These are phyloP conservation scores for Solanum bulbocastanum DNA, from an alignment of 257 asterid genomes.

Conservation along the genomic window DNA sequence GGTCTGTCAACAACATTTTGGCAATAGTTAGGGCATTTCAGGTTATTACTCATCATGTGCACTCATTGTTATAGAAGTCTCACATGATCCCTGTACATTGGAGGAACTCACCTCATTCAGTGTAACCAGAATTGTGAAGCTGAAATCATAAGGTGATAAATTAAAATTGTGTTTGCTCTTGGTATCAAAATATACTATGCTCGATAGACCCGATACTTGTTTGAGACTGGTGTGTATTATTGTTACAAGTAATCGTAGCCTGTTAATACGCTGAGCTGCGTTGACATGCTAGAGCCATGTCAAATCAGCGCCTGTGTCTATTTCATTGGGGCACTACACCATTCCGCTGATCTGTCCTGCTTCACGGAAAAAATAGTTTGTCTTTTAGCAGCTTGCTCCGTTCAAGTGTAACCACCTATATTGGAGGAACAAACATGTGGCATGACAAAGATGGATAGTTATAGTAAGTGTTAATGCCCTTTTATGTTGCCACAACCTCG, in stretches of 20 bases:
- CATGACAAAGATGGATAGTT: not conserved
- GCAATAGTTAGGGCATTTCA: conserved; percentile 2
- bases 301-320: not conserved
- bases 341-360: not conserved
- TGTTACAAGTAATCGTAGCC: not conserved
- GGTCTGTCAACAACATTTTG: conserved; percentile 6
- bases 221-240: not conserved
- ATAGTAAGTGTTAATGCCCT: not conserved
- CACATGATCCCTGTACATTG: conserved; percentile 11
- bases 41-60: not conserved
- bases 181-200: not conserved
- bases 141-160: not conserved
- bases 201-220: not conserved
- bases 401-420: not conserved
- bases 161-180: not conserved
- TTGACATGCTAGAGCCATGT: not conserved
- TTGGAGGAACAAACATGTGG: not conserved
- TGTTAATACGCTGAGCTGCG: not conserved
- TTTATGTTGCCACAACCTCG: not conserved
- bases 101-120: not conserved
- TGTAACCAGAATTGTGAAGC: not conserved
- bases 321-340: not conserved
- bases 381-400: not conserved
- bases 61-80: conserved; percentile 8
- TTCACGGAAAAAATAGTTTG: not conserved